Conservation (phyloP, 2,329 filamentous ascomycete genomes). For the Fusarium phyllophilum region DNA sequence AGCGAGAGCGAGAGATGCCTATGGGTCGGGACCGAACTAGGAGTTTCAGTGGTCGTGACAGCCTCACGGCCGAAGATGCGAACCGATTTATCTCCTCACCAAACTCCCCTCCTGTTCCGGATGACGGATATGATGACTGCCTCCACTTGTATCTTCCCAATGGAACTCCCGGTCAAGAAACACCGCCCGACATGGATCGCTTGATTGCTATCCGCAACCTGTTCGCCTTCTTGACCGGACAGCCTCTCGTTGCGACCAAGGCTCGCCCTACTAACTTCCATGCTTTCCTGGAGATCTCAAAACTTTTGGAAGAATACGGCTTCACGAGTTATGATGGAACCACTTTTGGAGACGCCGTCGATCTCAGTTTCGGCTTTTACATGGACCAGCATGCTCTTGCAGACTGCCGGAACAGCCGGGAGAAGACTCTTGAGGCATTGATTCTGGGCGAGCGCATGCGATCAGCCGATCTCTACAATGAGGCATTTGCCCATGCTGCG, state of each 20-base stretch:
- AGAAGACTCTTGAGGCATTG: slow-evolving; percentile 89
- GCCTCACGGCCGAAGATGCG: slow-evolving; percentile 62
- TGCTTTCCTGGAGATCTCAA: slow-evolving; percentile 64
- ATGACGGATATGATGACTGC: slow-evolving; percentile 52
- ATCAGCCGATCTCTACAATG: slow-evolving; percentile 83
- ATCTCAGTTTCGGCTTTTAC: slow-evolving; percentile 77
- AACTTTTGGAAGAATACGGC: slow-evolving; percentile 65
- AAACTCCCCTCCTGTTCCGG: slow-evolving; percentile 49
- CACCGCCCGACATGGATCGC: slow-evolving; percentile 59
- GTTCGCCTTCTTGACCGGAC: slow-evolving; percentile 72
- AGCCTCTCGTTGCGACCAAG: slow-evolving; percentile 70
- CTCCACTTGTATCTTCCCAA: slow-evolving; percentile 65
- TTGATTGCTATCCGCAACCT: slow-evolving; percentile 71
- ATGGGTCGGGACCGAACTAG: slow-evolving; percentile 49
- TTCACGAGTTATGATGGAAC: slow-evolving; percentile 66
- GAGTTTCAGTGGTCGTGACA: slow-evolving; percentile 61
- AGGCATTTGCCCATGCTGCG: slow-evolving; percentile 90
- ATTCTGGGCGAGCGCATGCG: slow-evolving; percentile 90
- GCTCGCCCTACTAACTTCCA: slow-evolving; percentile 62
- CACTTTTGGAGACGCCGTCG: slow-evolving; percentile 68
- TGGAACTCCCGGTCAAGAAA: slow-evolving; percentile 47
- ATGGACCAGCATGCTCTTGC: slow-evolving; percentile 80
- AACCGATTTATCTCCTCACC: slow-evolving; percentile 52
- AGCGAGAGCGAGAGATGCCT: slow-evolving; percentile 53
- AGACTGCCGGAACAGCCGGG: slow-evolving; percentile 82